Conservation (phyloP, 257 asterid species). For the Solanum corneliomulleri region DNA sequence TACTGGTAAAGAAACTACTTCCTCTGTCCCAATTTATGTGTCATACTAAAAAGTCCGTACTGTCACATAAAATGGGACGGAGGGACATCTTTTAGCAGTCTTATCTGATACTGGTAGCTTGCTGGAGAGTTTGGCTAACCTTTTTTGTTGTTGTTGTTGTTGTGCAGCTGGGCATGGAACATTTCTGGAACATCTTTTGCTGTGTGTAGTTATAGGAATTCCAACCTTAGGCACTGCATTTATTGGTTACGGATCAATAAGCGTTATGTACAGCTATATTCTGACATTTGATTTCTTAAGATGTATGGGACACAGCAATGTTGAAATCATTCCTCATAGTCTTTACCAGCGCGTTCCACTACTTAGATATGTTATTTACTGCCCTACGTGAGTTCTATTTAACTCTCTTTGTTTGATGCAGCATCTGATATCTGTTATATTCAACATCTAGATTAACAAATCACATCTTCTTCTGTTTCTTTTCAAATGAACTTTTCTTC, state of each 20-base stretch:
- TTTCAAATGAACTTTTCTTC: neutral
- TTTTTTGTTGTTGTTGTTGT: neutral
- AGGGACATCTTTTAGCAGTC: neutral
- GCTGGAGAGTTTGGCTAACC: neutral
- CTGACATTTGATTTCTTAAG: constrained; percentile 73
- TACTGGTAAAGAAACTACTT: constrained; percentile 36
- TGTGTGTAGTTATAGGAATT: constrained; percentile 49
- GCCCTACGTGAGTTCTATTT: constrained; percentile 60
- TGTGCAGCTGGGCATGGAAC: constrained; percentile 71
- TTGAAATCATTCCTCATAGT: constrained; percentile 48
- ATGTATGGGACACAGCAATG: constrained; percentile 77
- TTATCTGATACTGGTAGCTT: neutral
- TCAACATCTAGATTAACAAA: neutral
- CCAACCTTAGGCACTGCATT: constrained; percentile 60
- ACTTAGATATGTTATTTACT: constrained; percentile 47
- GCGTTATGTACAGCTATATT: constrained; percentile 46
- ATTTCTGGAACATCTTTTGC: constrained; percentile 72
- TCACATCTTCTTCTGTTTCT: neutral
- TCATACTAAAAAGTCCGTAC: neutral
- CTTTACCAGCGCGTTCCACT: constrained; percentile 44
- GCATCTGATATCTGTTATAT: neutral
- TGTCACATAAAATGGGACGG: neutral
- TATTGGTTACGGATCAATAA: constrained; percentile 66
- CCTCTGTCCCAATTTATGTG: neutral
- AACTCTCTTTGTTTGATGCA: neutral